Evolutionary conservation across 148 eudicot species (phyloP).

Genomic region (Salicornia ramosissima): DNA sequence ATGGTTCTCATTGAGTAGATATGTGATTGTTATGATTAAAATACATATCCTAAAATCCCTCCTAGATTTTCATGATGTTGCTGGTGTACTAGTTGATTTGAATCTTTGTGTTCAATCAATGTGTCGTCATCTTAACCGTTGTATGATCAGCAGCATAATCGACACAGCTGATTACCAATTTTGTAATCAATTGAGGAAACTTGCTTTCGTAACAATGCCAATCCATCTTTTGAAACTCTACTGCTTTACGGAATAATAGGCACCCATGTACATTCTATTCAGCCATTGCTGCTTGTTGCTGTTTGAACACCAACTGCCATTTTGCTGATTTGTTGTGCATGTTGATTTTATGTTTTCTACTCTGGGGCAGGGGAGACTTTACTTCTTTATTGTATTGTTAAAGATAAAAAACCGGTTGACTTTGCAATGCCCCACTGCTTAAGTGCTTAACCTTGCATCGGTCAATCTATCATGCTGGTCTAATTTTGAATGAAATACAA

Average conservation of each 20-base stretch:
- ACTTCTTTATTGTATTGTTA: too few relatives aligned
- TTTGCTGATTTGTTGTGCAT: too few relatives aligned
- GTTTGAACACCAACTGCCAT: background rate
- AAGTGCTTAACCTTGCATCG: too few relatives aligned
- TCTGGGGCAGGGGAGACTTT: background rate
- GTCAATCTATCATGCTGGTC: too few relatives aligned
- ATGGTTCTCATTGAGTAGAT: conserved; percentile 30
- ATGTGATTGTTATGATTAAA: conserved; percentile 19
- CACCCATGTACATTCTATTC: background rate
- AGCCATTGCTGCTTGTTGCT: background rate
- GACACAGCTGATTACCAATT: conserved; percentile 27
- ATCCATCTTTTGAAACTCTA: background rate
- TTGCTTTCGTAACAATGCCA: conserved; percentile 25
- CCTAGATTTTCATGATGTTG: conserved; percentile 17
- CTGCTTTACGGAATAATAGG: background rate
- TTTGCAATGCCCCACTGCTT: too few relatives aligned
- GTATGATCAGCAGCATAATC: conserved; percentile 25
- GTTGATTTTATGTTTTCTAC: too few relatives aligned
- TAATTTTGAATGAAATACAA: too few relatives aligned
- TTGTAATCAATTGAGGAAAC: conserved; percentile 26
- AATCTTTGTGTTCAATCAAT: conserved; percentile 14
- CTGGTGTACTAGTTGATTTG: conserved; percentile 17
- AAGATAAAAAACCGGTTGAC: too few relatives aligned
- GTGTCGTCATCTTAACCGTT: conserved; percentile 22
- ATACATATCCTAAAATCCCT: conserved; percentile 23